Evolutionary conservation across 305 asterid genomes (phyloP), one percentile per base, ranked within the genome.

Genomic region (Stenogyne calaminthoides): DNA sequence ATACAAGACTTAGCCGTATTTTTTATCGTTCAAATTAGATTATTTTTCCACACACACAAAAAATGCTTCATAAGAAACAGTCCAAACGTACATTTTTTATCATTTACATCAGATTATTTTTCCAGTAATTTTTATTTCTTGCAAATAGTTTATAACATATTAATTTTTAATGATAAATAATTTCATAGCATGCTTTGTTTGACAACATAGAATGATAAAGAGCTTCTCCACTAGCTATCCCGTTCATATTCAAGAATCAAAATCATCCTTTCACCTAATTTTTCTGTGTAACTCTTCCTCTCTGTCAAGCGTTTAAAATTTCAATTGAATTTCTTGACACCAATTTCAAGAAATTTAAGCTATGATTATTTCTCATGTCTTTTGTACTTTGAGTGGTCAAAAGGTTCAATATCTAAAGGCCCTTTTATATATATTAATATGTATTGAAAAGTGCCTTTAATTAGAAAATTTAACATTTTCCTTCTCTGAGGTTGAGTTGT

Each of bases 351-450:
- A 76, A 78, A 67, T 68, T 37, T 14, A 18, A 68, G 77, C 64
- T 74, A 81, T 71, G 73, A 79, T 79, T 72, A 63, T 57, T 63
- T 76, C 73, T 60, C 64, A 61, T 70, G 46, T 77, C 57, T 77
- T 65, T 72, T 69, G 86, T 84, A 75, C 84, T 71, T 83, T 72
- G 81, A 72, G 71, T 77, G 83, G 88, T 84, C 88, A 84, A 84
- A 84, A 84, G 86, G 75, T 72, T 78, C 61, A 67, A 77, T 12
- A 69, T 81, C 61, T 70, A 82, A 80, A 81, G 84, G 42, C 51
- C 67, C 84, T 79, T 79, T 84, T 79, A 61, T 46, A 36, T 54
- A 25, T 69, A 55, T 62, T 59, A 46, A 42, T 49, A 60, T 67
- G 70, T 11, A 72, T 47, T 9, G 71, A n/a, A 80, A 74, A 77